phyloP scores from a whole-genome alignment of 2,329 filamentous ascomycete species.

The Albophoma yamanashiensis region DNA sequence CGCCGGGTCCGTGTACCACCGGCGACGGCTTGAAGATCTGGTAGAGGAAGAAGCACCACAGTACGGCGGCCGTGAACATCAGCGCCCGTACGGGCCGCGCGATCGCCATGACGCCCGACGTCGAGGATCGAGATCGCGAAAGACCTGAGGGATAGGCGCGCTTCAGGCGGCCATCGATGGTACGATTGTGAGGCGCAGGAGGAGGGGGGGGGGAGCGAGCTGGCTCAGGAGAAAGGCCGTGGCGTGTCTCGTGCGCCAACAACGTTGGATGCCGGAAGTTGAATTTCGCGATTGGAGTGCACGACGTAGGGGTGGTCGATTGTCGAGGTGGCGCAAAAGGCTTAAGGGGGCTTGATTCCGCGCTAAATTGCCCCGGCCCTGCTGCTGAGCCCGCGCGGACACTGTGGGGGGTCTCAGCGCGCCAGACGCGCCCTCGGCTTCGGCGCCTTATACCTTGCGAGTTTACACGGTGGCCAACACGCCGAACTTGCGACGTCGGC shows the following conservation, averaged over 20 bases:
- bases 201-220: not conserved
- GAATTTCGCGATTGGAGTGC: not conserved
- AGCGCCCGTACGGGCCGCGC: slow-evolving; percentile 76
- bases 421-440: not conserved
- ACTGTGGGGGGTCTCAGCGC: not conserved
- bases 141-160: not conserved
- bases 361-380: not conserved
- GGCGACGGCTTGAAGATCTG: slow-evolving; percentile 56
- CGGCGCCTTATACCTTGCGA: no score
- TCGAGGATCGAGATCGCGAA: slow-evolving; percentile 3
- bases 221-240: not conserved
- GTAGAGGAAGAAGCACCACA: slow-evolving; percentile 72
- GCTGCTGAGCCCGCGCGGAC: not conserved
- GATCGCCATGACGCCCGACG: slow-evolving; percentile 57
- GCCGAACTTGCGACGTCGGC: not conserved
- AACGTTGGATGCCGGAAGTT: not conserved
- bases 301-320: not conserved
- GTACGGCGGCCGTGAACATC: slow-evolving; percentile 56
- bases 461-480: no score
- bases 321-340: not conserved
- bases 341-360: not conserved
- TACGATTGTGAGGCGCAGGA: not conserved
- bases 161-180: slow-evolving; percentile 3
- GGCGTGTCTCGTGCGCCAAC: not conserved
- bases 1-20: slow-evolving; percentile 28